Base-by-base conservation (phyloP, 129 eudicot genomes). In the Arctium lappa region DNA sequence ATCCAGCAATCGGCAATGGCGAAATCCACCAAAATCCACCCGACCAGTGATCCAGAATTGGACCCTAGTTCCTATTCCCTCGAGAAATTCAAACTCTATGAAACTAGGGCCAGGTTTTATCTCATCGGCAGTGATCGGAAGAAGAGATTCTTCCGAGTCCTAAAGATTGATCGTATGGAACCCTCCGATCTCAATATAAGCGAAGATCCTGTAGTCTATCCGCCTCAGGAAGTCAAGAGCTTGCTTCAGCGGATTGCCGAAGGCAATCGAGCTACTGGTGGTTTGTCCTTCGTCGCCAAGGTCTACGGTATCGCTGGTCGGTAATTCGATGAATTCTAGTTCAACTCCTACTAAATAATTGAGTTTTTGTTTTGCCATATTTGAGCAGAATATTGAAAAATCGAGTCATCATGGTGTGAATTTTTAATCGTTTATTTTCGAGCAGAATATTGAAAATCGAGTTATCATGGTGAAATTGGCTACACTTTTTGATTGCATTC, bases 191-290 rank as follows among this genome's bases (percentile, higher is more conserved):
- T 96, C 30, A 91, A 90, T 77, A 90, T 96, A 11, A 91, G 91
- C 73, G 97, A 96, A 87, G 99, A 96, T 72, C 99, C 99, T 4
- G 97, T 91, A 13, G 98, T 93, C 11, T 93, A 96, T 89, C 86
- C 99, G 2, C 88, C 95, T 2, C 98, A 91, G 73, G 98, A 93
- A 84, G 92, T 91, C 65, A 93, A 93, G 79, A 90, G 89, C 76
- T 86, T 96, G 85, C 92, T 96, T 74, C 98, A 91, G 81, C 84
- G 98, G 46, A 93, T 96, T 31, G 94, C 89, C 5, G 99, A 96
- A 81, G 99, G 99, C 15, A 96, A 96, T 78, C 92, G 97, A 66
- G 97, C 97, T 44, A 91, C 97, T 2, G 99, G 99, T 73, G 99
- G 99, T 18, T 87, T 90, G 36, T 83, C 82, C 40, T 89, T 89